phyloP scores from a whole-genome alignment of 2,329 filamentous ascomycete species.

The Aciculosporium take region DNA sequence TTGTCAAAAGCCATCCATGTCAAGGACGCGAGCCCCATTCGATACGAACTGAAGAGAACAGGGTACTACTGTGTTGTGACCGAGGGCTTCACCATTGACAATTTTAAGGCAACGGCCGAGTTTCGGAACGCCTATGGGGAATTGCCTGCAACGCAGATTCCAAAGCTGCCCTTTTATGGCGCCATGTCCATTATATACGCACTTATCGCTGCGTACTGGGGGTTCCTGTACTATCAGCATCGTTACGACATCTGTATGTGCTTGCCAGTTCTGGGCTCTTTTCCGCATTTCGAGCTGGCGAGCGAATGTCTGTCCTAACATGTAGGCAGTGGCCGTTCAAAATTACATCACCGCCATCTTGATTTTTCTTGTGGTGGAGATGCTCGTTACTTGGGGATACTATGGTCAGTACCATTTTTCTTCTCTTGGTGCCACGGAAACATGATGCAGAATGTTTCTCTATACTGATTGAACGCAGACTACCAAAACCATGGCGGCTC shows the following conservation, averaged over 20 bases:
- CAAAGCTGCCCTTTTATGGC: constrained; percentile 94
- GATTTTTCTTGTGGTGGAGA: constrained; percentile 85
- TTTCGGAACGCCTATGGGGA: constrained; percentile 96
- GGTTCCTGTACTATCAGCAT: constrained; percentile 88
- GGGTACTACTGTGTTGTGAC: constrained; percentile 94
- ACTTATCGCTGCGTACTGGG: constrained; percentile 73
- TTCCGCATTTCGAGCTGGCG: constrained; percentile 4
- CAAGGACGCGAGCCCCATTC: constrained; percentile 57
- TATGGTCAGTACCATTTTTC: constrained; percentile 48
- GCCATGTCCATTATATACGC: constrained; percentile 89
- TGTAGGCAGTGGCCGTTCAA: constrained; percentile 64
- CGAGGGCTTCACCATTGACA: constrained; percentile 48
- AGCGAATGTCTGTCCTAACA: neutral
- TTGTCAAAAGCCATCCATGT: constrained; percentile 71
- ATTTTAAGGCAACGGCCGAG: constrained; percentile 71
- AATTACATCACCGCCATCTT: constrained; percentile 98
- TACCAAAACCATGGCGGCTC: constrained; percentile 84
- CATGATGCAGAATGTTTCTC: too few relatives aligned
- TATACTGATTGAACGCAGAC: constrained; percentile 40
- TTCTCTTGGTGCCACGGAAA: neutral
- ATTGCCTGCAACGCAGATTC: constrained; percentile 85
- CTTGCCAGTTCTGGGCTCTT: neutral
- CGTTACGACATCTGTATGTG: constrained; percentile 69
- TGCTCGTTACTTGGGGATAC: constrained; percentile 97
- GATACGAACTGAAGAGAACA: constrained; percentile 76